phyloP scores from a whole-genome alignment of 768 basidiomycete species.

The Russula griseocarnosa region DNA sequence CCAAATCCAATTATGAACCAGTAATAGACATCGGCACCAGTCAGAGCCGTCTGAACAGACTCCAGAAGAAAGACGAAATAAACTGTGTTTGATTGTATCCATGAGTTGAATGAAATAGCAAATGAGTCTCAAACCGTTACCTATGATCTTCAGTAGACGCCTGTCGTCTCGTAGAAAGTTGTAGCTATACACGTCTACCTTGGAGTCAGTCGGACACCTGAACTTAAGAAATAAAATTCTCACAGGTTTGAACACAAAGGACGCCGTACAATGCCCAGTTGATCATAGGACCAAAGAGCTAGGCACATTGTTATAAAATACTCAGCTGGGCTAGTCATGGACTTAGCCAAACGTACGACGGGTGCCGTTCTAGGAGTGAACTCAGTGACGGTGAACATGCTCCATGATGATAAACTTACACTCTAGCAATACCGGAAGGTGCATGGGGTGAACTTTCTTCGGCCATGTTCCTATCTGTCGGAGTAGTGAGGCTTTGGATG shows the following conservation, averaged over 20 bases:
- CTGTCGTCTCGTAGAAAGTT: constrained; percentile 20
- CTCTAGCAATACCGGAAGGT: constrained; percentile 1
- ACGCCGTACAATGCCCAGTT: constrained; percentile 14
- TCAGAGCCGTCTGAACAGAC: constrained; percentile 16
- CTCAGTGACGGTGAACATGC: background rate
- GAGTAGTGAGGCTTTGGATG: background rate
- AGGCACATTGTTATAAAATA: background rate
- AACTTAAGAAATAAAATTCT: too few relatives aligned
- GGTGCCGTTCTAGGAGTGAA: constrained; percentile 6
- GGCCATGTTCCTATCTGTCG: background rate
- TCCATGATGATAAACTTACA: background rate
- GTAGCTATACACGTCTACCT: constrained; percentile 17
- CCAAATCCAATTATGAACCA: constrained; percentile 22
- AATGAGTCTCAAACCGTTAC: background rate
- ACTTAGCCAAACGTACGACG: background rate
- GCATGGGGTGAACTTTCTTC: background rate
- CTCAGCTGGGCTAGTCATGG: background rate
- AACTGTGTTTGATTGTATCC: background rate
- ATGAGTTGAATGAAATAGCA: background rate
- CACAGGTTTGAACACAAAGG: constrained; percentile 15
- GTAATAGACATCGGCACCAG: constrained; percentile 16
- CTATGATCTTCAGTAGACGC: constrained; percentile 1
- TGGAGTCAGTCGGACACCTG: background rate
- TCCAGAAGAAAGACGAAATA: constrained; percentile 16
- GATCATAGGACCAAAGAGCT: constrained; percentile 17